Conservation (phyloP, 2,329 filamentous ascomycete species). For the Pleoardoris graminearum region DNA sequence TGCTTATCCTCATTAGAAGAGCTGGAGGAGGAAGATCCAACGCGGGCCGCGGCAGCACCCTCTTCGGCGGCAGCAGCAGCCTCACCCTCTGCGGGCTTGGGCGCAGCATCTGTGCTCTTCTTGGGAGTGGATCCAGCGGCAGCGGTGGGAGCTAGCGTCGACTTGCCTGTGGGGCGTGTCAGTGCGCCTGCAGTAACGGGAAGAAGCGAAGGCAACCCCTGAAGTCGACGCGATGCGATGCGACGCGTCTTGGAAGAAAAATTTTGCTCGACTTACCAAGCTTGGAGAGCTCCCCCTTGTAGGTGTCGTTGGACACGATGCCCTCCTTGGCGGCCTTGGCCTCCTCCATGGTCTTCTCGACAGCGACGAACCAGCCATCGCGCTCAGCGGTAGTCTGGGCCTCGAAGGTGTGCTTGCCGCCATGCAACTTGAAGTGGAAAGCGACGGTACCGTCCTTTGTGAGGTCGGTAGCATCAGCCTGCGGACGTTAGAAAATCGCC, state of each 20-base stretch:
- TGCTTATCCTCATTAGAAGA: conserved; percentile 54
- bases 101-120: conserved; percentile 54
- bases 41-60: conserved; percentile 35
- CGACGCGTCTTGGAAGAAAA: conserved; percentile 7
- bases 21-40: conserved; percentile 46
- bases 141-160: conserved; percentile 47
- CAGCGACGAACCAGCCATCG: conserved; percentile 85
- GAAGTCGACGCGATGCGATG: conserved; percentile 27
- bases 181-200: conserved; percentile 36
- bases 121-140: conserved; percentile 47
- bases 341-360: conserved; percentile 81
- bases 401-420: conserved; percentile 95
- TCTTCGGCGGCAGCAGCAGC: conserved; percentile 22
- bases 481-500: conserved; percentile 35
- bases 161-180: conserved; percentile 46
- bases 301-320: conserved; percentile 77
- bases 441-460: conserved; percentile 75
- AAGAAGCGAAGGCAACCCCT: conserved; percentile 37
- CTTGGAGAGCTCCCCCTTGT: conserved; percentile 83
- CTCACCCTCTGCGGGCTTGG: conserved; percentile 43
- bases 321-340: conserved; percentile 78
- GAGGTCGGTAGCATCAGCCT: conserved; percentile 72
- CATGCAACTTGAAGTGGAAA: conserved; percentile 82
- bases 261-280: conserved; percentile 55
- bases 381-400: conserved; percentile 73